Evolutionary conservation across 768 basidiomycete genomes (phyloP), one percentile per base, ranked within the genome.

Genomic region (Podaxis carcinomalis): DNA sequence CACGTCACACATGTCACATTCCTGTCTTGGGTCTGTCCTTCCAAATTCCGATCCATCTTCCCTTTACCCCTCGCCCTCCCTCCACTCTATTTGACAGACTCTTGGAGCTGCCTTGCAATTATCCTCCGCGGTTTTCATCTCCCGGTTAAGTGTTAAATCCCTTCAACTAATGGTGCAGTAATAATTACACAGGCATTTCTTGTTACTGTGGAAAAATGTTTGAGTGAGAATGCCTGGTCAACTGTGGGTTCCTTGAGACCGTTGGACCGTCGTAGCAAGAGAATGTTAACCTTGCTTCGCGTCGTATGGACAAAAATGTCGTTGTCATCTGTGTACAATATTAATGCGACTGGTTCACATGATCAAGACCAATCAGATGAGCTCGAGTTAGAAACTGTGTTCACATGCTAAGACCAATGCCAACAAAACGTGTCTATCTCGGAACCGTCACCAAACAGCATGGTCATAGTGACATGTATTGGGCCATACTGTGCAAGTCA

Each of bases 381-480:
- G 23, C 32, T 21, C 10, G 9, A 50, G 19, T 36, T 50, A n/a
- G 56, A 36, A 21, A 58, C 25, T 14, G 19, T 32, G 16, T 49
- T 58, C 57, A 36, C 35, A 58, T 46, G 57, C 16, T 5, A 10
- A 9, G 5, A 32, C 19, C 39, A 6, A 25, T 23, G 27, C 27
- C 16, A 37, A 51, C 42, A 47, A 49, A 23, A 23, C 10, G 21
- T 11, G 14, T 51, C 36, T 28, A 59, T 40, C 42, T 53, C 23
- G 49, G 36, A 51, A 11, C 19, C 49, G 11, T 19, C 11, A 23
- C 28, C 37, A 36, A 55, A 61, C 21, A 35, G n/a, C 50, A 57
- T 54, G 46, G 65, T 78, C 56, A 93, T 65, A 84, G 74, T 40
- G 91, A 92, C 90, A 93, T 89, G 68, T 92, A 93, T 67, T 83